Percentiles rank a stretch among this genome's conserved stretches.
Conservation (phyloP, 257 asterid genomes). For the Nicotiana attenuata region DNA sequence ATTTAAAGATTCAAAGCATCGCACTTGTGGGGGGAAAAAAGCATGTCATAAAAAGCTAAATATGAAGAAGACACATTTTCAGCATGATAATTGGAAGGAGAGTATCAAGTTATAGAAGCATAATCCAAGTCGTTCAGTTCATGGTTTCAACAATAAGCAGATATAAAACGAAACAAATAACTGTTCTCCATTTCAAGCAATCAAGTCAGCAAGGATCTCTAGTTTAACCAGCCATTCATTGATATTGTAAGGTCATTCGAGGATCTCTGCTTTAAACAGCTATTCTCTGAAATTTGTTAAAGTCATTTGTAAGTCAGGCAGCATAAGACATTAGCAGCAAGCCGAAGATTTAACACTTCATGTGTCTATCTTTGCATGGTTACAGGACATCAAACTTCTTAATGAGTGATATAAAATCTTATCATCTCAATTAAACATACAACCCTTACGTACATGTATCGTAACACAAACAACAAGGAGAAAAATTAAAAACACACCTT, state of each 20-base stretch:
- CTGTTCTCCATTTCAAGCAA: neutral
- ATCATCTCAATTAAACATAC: neutral
- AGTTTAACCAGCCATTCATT: neutral
- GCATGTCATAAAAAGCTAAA: neutral
- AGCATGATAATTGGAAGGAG: neutral
- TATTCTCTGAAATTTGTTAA: neutral
- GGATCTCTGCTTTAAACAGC: neutral
- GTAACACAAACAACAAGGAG: neutral
- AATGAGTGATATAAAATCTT: neutral
- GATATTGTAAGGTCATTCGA: neutral
- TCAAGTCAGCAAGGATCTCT: neutral
- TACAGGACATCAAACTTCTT: neutral
- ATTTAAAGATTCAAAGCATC: neutral
- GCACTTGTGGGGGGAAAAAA: neutral
- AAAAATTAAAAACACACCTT: constrained; percentile 39
- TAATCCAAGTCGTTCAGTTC: neutral
- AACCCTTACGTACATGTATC: neutral
- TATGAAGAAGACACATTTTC: neutral
- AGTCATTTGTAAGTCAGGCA: neutral
- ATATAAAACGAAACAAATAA: neutral
- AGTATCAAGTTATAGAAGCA: neutral
- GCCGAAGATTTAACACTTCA: neutral
- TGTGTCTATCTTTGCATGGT: neutral
- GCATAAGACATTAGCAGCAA: neutral
- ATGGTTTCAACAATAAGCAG: neutral